A percentile compares a stretch with the other conserved stretches of the same genome.
phyloP scores from a whole-genome alignment of 2,329 filamentous ascomycete genomes.

The Cephalotrichum gorgonifer region DNA sequence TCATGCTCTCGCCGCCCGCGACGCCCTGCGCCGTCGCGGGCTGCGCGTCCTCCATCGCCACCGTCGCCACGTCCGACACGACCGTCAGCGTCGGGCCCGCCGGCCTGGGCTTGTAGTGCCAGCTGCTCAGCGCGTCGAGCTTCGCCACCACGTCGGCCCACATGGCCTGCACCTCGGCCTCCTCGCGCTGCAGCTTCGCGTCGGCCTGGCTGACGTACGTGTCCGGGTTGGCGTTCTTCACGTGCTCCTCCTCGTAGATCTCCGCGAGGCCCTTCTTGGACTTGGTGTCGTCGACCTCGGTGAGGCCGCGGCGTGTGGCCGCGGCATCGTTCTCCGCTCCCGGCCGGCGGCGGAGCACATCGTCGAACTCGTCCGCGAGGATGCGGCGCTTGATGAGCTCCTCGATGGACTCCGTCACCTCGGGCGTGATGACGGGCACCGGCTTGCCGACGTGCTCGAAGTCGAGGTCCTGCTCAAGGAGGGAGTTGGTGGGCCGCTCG shows the following conservation, averaged over 20 bases:
- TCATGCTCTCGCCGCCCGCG: conserved; percentile 55
- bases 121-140: conserved; percentile 82
- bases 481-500: conserved; percentile 79
- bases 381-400: conserved; percentile 91
- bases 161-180: conserved; percentile 69
- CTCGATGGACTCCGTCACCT: conserved; percentile 85
- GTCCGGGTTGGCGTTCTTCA: conserved; percentile 65
- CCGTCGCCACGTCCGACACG: conserved; percentile 80
- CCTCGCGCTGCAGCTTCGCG: conserved; percentile 72
- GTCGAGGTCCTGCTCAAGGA: conserved; percentile 89
- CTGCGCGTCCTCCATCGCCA: conserved; percentile 91
- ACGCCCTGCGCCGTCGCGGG: conserved; percentile 72
- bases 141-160: conserved; percentile 75
- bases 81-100: conserved; percentile 73
- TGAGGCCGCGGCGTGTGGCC: conserved; percentile 56
- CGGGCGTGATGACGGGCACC: conserved; percentile 84
- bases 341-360: conserved; percentile 73
- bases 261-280: conserved; percentile 81
- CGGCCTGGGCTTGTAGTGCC: conserved; percentile 90
- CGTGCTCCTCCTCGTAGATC: conserved; percentile 87
- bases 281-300: conserved; percentile 81
- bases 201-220: conserved; percentile 73
- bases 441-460: conserved; percentile 95
- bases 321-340: conserved; percentile 55
- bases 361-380: conserved; percentile 81